Evolutionary conservation across 2,329 filamentous ascomycete species (phyloP).

Genomic region (Colletotrichum sp.): DNA sequence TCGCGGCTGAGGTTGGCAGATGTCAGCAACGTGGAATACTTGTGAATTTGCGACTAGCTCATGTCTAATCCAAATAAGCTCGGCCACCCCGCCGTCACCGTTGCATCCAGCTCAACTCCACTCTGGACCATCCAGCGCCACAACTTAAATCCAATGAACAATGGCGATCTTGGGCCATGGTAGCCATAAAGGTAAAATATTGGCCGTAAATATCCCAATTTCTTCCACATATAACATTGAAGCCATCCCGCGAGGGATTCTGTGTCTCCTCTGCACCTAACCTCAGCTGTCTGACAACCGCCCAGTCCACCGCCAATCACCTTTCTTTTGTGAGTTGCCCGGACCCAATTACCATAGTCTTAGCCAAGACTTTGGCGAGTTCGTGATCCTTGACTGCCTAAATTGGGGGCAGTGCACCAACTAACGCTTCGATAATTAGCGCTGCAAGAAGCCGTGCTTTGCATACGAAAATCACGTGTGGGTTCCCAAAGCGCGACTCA

Average conservation of each 20-base stretch:
- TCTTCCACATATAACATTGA: neutral
- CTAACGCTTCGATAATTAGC: neutral
- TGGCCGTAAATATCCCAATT: neutral
- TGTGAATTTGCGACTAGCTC: neutral
- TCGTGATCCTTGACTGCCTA: slow-evolving; percentile 2
- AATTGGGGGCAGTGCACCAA: slow-evolving; percentile 3
- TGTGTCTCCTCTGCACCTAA: neutral
- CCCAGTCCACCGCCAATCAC: neutral
- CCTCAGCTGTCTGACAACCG: neutral
- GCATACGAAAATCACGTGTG: slow-evolving; percentile 2
- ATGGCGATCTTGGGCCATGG: neutral
- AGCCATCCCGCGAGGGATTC: neutral
- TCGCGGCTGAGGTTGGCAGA: neutral
- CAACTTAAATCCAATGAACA: neutral
- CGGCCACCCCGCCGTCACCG: neutral
- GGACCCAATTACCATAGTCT: neutral
- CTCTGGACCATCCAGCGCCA: neutral
- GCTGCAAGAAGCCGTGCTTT: neutral
- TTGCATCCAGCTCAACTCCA: neutral
- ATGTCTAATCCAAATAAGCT: neutral
- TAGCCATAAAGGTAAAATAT: neutral
- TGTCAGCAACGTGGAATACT: neutral
- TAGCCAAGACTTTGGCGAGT: neutral
- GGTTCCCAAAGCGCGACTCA: neutral
- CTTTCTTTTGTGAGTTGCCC: neutral